phyloP scores from a whole-genome alignment of 2,329 filamentous ascomycete species.

The Endocalyx cinctus region DNA sequence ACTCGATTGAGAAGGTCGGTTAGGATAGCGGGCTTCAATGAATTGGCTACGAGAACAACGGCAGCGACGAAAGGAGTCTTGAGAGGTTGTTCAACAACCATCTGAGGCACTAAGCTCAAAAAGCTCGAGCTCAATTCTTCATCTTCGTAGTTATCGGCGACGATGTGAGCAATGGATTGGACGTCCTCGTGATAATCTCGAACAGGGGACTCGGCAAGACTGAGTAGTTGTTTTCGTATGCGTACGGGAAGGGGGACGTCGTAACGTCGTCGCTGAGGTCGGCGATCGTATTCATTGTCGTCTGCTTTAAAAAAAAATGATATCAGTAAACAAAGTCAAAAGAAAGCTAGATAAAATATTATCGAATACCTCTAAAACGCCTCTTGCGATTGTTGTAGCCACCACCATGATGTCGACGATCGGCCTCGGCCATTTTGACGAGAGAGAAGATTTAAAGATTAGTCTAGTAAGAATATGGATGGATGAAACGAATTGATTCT shows the following conservation, averaged over 20 bases:
- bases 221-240: constrained; percentile 72
- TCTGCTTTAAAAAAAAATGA: constrained; percentile 46
- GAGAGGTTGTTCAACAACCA: constrained; percentile 86
- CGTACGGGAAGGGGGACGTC: constrained; percentile 66
- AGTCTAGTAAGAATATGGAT: constrained; percentile 3
- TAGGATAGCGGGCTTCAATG: constrained; percentile 69
- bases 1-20: constrained; percentile 64
- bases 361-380: constrained; percentile 78
- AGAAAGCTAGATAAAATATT: background rate
- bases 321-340: background rate
- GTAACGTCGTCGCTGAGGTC: constrained; percentile 67
- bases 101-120: constrained; percentile 67
- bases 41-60: constrained; percentile 75
- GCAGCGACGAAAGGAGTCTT: constrained; percentile 95
- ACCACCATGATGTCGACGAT: constrained; percentile 47
- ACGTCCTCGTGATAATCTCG: constrained; percentile 77
- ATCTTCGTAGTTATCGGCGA: constrained; percentile 83
- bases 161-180: constrained; percentile 65
- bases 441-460: constrained; percentile 3
- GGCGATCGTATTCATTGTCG: constrained; percentile 73
- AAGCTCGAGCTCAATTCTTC: constrained; percentile 71
- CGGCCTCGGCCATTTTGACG: constrained; percentile 51
- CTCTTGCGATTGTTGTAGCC: constrained; percentile 65
- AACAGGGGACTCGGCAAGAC: constrained; percentile 76
- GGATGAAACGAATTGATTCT: no score